Evolutionary conservation across 495 filamentous ascomycete species (phyloP), one percentile per base, ranked within the genome.

Genomic region (Penicillium fimorum): DNA sequence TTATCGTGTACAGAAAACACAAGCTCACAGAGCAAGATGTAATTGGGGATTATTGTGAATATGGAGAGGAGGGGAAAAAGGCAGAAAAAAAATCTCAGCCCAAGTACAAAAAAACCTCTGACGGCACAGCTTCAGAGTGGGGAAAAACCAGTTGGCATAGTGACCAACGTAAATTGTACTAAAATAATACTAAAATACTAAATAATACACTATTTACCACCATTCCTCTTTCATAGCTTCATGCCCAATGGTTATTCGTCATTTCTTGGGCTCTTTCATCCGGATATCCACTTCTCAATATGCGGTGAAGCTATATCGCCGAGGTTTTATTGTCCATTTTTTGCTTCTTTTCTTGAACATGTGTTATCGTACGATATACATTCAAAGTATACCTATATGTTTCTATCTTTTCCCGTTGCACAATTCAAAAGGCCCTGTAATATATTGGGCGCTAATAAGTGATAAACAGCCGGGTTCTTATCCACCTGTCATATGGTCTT

Each of bases 81-180:
- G 49, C n/a, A 17, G 40, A 15, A 22, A 43, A 43, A 43, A 41
- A 18, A 38, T 38, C 50, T 52, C 25, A 43, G 51, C 51, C 40
- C 42, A 24, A 45, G 43, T 25, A 30, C 35, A 44, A 45, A 24
- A 7, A 30, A 49, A 35, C 29, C 17, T 24, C 30, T 53, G 40
- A 53, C 50, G 50, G 50, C 50, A 52, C 48, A 40, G 35, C 47
- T 22, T 20, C 8, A 10, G n/a, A 35, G 42, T 47, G 30, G 56
- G 56, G 50, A 51, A 15, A 32, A 27, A 27, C 25, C 17, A 49
- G 45, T 56, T 56, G 53, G 32, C 53, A 56, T 25, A 56, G 53
- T 56, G 53, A 56, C 25, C 25, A 27, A 5, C 25, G 25, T n/a
- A n/a, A n/a, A 2, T 27, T 27, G 25, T 27, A 27, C 25, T 27